These are phyloP conservation scores for Ensete ventricosum DNA, from an alignment of 176 grass and related monocot genomes.

Conservation along the genomic window DNA sequence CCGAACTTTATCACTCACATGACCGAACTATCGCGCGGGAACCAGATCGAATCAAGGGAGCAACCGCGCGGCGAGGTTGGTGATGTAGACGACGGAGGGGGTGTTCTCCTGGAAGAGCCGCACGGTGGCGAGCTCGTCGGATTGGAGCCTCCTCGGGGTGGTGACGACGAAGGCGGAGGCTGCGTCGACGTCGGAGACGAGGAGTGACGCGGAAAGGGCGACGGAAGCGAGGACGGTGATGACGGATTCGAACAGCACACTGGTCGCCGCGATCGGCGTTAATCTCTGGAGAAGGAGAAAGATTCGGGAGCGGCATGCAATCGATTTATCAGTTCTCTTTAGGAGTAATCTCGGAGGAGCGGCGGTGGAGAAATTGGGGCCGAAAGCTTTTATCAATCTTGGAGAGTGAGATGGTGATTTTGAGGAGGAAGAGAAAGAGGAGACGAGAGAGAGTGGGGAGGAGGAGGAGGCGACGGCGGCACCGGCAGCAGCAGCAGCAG, in stretches of 20 bases:
- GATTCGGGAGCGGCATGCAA: background rate
- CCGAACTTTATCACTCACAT: background rate
- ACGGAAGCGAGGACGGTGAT: conserved; percentile 44
- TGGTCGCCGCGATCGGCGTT: background rate
- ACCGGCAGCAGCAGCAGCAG: background rate
- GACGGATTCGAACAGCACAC: conserved; percentile 36
- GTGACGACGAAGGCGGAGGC: conserved; percentile 78
- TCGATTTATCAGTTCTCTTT: background rate
- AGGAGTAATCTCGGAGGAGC: background rate
- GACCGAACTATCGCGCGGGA: background rate
- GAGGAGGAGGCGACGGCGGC: background rate
- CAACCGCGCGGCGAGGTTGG: conserved; percentile 79
- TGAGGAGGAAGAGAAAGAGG: background rate
- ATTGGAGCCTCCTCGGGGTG: conserved; percentile 74
- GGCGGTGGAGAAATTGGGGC: background rate
- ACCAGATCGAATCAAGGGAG: background rate
- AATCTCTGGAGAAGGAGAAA: background rate
- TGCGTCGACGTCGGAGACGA: conserved; percentile 42
- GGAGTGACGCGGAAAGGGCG: conserved; percentile 47
- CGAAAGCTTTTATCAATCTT: background rate
- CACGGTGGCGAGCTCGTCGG: conserved; percentile 88
- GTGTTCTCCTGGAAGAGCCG: conserved; percentile 94
- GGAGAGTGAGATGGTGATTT: background rate
- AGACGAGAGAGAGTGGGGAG: background rate
- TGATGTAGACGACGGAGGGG: conserved; percentile 98